A percentile compares a stretch with the other conserved stretches of the same genome.
phyloP scores from a whole-genome alignment of 163 green algal species.

The Chlamydomonas reinhardtii region DNA sequence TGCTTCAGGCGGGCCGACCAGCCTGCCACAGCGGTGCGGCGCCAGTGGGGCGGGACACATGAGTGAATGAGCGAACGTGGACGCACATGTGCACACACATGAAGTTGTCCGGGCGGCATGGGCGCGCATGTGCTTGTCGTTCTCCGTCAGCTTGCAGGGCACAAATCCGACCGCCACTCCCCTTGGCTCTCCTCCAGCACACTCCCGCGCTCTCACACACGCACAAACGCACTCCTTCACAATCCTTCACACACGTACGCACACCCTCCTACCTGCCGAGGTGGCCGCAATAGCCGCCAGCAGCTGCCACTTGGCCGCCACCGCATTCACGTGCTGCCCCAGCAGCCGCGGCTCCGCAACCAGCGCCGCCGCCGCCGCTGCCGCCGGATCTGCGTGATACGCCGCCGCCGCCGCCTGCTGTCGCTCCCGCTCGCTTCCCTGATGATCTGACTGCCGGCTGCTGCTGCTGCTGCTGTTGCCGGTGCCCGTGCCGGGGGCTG shows the following conservation, averaged over 20 bases:
- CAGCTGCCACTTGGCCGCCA: background rate
- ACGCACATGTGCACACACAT: too few species aligned
- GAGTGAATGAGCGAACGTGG: too few species aligned
- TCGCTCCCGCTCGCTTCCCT: background rate
- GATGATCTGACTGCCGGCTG: background rate
- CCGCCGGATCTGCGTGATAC: background rate
- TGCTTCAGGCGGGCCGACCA: background rate
- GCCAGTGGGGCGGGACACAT: background rate
- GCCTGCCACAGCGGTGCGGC: background rate
- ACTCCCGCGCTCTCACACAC: too few species aligned
- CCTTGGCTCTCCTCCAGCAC: too few species aligned
- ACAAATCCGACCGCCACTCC: too few species aligned
- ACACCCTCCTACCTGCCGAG: background rate
- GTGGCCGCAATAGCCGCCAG: background rate
- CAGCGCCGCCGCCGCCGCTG: background rate
- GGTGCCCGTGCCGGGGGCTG: too few species aligned
- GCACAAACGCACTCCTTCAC: too few species aligned
- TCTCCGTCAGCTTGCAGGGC: too few species aligned
- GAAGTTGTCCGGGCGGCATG: too few species aligned
- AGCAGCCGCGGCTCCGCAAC: constrained; percentile 14
- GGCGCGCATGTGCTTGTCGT: too few species aligned
- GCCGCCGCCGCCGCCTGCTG: background rate
- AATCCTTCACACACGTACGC: too few species aligned
- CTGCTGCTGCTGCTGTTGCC: too few species aligned
- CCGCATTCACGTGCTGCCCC: background rate